These are phyloP conservation scores for Mycena galericulata DNA, from an alignment of 768 basidiomycete species.

Conservation along the genomic window DNA sequence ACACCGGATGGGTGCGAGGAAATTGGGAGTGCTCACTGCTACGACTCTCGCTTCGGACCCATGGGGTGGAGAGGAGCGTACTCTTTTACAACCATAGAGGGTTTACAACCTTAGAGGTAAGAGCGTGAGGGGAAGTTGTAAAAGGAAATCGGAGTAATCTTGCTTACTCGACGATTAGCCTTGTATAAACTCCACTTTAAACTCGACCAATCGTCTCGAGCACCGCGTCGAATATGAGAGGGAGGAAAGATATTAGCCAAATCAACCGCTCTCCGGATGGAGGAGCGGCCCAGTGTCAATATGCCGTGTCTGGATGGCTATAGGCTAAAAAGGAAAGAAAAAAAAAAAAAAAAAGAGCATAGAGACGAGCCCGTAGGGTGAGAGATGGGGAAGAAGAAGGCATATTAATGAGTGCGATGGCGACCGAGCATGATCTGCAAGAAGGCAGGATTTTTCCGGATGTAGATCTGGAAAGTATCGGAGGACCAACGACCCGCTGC, in stretches of 20 bases:
- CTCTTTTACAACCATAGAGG: neutral
- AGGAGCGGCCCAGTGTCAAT: neutral
- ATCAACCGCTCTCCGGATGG: neutral
- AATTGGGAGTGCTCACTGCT: neutral
- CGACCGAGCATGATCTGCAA: conserved; percentile 23
- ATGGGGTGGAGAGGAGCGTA: neutral
- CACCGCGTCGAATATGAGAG: neutral
- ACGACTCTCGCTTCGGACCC: neutral
- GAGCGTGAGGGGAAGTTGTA: neutral
- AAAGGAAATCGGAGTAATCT: neutral
- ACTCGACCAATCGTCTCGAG: neutral
- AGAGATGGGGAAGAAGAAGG: no score
- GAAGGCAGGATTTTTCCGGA: conserved; percentile 47
- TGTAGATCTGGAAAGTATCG: conserved; percentile 46
- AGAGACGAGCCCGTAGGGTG: no score
- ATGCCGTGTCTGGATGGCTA: neutral
- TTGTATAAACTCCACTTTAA: neutral
- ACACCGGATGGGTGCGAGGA: neutral
- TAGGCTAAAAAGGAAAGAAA: no score
- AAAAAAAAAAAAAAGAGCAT: no score
- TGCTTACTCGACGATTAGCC: neutral
- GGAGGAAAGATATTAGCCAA: neutral
- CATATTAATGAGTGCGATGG: no score
- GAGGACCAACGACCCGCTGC: conserved; percentile 50
- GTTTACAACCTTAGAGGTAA: neutral